Base-by-base conservation (phyloP, 2,329 filamentous ascomycete genomes). In the Helotiales sp. region DNA sequence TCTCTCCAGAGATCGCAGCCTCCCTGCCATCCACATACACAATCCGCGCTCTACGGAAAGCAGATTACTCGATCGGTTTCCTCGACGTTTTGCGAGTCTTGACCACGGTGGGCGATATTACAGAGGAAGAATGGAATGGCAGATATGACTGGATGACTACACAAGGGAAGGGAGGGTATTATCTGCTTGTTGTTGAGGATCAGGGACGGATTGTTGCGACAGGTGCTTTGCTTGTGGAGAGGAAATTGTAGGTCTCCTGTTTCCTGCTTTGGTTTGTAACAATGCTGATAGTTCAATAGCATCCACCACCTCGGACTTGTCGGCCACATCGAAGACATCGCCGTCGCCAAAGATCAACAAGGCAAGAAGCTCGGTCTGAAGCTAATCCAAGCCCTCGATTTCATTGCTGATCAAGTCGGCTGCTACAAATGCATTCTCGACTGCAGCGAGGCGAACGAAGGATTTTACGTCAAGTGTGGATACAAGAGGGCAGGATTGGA, bases 351-450 rank as follows among this genome's bases (percentile, higher is more conserved):
- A 76, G 90, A 96, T 69, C 92, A 98, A 77, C 95, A 98, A 76
- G 95, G 95, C 67, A 97, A 98, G 84, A 97, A 96, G 78, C 81
- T 98, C 42, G 95, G 95, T 4, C 78, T 97, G 70, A 84, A 91
- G 66, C 88, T 98, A 66, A 98, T 98, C 69, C 91, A 98, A 77
- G 92, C 93, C 7, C 82, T 99, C 71, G 93, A 98, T 75, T 89
- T 82, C 72, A 87, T 98, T 59, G 92, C 93, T 55, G 86, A 91
- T 72, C 84, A 91, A 72, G 87, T 95, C 57, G 95, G 93, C 55
- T 98, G 93, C 77, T 98, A 98, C 77, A 98, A 95, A 88, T 92
- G 87, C 64, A 98, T 99, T 67, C 83, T 98, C 64, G 93, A 98
- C 75, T 99, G 95, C 79, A 96, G 90, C 65, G 93, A 97, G 75